Conservation (phyloP, 805 yeast genomes). For the Ogataea naganishii region DNA sequence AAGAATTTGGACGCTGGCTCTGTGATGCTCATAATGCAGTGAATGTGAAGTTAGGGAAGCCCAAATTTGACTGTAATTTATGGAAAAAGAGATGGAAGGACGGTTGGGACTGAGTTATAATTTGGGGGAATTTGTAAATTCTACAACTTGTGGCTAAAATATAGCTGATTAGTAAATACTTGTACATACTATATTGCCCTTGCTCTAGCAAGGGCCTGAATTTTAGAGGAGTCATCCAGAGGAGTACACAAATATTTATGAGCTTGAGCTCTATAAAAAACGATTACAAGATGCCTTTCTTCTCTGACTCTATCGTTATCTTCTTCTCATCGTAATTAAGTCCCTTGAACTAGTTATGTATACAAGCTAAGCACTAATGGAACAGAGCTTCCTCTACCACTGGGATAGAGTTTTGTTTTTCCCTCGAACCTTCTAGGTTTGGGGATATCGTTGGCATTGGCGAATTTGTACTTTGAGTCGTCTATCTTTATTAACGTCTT, state of each 20-base stretch:
- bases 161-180: background rate
- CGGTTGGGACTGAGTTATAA: conserved; percentile 76
- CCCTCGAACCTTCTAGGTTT: conserved; percentile 77
- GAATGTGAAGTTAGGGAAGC: conserved; percentile 81
- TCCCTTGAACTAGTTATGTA: background rate
- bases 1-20: conserved; percentile 81
- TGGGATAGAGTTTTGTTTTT: conserved; percentile 74
- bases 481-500: conserved; percentile 41
- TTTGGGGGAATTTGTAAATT: no score
- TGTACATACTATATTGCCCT: no score
- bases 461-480: conserved; percentile 65
- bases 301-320: no score
- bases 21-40: conserved; percentile 95
- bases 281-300: no score
- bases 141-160: no score
- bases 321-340: background rate
- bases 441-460: conserved; percentile 64
- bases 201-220: no score
- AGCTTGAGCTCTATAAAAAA: no score
- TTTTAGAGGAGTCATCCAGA: no score
- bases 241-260: no score
- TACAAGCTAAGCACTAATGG: conserved; percentile 55
- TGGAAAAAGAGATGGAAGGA: conserved; percentile 96
- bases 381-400: conserved; percentile 90
- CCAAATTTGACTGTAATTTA: conserved; percentile 72